These are phyloP conservation scores for Pyrenophora tritici-repentis DNA, from an alignment of 2,329 filamentous ascomycete genomes.

Conservation along the genomic window DNA sequence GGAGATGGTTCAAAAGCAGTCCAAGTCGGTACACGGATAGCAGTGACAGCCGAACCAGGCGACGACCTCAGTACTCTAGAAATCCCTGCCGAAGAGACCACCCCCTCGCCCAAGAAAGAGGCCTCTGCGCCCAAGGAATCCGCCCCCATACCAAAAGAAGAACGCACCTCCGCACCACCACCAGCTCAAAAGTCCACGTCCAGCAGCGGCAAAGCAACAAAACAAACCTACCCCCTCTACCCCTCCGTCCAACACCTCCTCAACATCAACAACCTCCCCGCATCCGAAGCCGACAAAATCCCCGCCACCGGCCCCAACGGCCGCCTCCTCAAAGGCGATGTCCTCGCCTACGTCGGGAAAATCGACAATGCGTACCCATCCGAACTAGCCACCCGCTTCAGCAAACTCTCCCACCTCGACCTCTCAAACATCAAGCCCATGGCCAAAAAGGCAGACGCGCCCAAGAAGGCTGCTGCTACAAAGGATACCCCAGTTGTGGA, in stretches of 20 bases:
- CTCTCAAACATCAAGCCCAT: conserved; percentile 93
- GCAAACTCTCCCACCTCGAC: conserved; percentile 81
- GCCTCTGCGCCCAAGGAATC: conserved; percentile 40
- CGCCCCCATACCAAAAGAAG: conserved; percentile 38
- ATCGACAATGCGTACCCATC: conserved; percentile 75
- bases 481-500: conserved; percentile 43
- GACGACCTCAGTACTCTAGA: conserved; percentile 78
- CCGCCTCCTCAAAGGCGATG: conserved; percentile 90
- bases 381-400: conserved; percentile 71
- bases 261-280: conserved; percentile 75
- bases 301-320: conserved; percentile 85
- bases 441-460: conserved; percentile 46
- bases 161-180: conserved; percentile 41
- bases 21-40: conserved; percentile 80
- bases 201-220: conserved; percentile 58
- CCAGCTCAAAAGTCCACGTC: conserved; percentile 35
- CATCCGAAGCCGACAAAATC: conserved; percentile 78
- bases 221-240: conserved; percentile 73
- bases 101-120: conserved; percentile 48
- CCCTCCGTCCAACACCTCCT: conserved; percentile 86
- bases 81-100: conserved; percentile 69
- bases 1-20: conserved; percentile 75
- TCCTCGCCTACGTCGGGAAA: conserved; percentile 84
- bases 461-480: conserved; percentile 54
- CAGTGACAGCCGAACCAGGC: conserved; percentile 77